Conservation (phyloP, 768 basidiomycete genomes). For the Rhizopogon roseolus region DNA sequence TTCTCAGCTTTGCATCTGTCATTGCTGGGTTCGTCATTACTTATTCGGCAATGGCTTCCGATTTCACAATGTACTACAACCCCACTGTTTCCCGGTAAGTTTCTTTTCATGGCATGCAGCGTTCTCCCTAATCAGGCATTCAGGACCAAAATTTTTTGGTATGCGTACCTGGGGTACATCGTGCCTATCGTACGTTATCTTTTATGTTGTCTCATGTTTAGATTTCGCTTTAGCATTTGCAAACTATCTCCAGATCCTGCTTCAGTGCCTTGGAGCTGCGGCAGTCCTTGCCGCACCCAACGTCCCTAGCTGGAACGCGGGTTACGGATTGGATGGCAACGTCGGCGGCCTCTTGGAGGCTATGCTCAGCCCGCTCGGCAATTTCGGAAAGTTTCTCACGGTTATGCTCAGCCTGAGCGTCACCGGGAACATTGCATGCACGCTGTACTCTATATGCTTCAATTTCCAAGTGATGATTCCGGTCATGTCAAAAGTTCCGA, state of each 20-base stretch:
- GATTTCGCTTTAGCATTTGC: not conserved
- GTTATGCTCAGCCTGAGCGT: conserved; percentile 74
- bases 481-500: conserved; percentile 49
- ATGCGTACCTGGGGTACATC: conserved; percentile 61
- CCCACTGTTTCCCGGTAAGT: conserved; percentile 53
- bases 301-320: conserved; percentile 52
- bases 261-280: conserved; percentile 63
- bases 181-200: conserved; percentile 51
- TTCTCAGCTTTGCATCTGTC: conserved; percentile 66
- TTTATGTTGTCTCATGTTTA: conserved; percentile 11
- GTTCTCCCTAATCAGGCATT: conserved; percentile 4
- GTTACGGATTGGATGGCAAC: conserved; percentile 47
- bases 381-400: conserved; percentile 68
- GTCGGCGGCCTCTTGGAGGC: conserved; percentile 63
- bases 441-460: conserved; percentile 77
- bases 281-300: conserved; percentile 52
- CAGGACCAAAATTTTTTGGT: conserved; percentile 59
- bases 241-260: conserved; percentile 22
- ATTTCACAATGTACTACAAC: conserved; percentile 70
- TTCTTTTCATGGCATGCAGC: not conserved
- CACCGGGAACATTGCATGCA: conserved; percentile 75
- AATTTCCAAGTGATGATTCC: conserved; percentile 70
- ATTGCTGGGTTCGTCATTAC: conserved; percentile 72
- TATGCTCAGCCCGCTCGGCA: conserved; percentile 54
- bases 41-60: conserved; percentile 56